phyloP scores from a whole-genome alignment of 345 rosid genomes.

The Gossypium turneri region DNA sequence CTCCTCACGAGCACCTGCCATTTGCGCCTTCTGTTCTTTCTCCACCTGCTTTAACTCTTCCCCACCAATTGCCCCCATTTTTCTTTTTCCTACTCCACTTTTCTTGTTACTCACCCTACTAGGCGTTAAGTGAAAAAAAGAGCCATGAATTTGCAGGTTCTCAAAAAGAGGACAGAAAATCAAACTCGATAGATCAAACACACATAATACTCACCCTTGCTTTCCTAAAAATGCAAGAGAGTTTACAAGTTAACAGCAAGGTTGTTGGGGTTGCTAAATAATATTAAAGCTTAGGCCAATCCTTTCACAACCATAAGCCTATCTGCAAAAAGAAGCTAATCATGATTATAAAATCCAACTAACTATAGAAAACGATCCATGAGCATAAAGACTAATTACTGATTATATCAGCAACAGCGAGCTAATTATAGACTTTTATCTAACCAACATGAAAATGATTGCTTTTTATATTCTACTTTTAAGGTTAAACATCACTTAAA shows the following conservation, averaged over 20 bases:
- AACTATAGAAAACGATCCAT: constrained; percentile 41
- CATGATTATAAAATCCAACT: constrained; percentile 38
- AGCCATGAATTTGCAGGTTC: constrained; percentile 25
- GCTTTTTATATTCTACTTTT: background rate
- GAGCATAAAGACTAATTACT: constrained; percentile 27
- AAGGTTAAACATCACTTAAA: constrained; percentile 9
- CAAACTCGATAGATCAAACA: constrained; percentile 19
- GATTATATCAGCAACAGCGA: constrained; percentile 37
- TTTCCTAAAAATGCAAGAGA: constrained; percentile 34
- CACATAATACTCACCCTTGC: constrained; percentile 23
- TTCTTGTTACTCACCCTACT: constrained; percentile 24
- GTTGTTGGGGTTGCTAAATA: constrained; percentile 38
- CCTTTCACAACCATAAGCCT: constrained; percentile 21
- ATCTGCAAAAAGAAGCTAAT: constrained; percentile 46
- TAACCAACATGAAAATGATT: constrained; percentile 31
- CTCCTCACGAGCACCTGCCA: constrained; percentile 58
- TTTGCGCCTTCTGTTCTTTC: constrained; percentile 75
- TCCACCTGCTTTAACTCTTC: constrained; percentile 70
- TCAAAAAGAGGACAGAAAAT: constrained; percentile 19
- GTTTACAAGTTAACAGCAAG: constrained; percentile 36
- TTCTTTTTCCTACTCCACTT: constrained; percentile 16
- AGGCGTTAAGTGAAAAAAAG: constrained; percentile 17
- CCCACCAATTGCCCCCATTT: constrained; percentile 78
- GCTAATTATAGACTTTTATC: constrained; percentile 28
- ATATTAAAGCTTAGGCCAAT: constrained; percentile 14